Conservation (phyloP, 176 grass and related monocot genomes). For the Aegilops sharonensis region DNA sequence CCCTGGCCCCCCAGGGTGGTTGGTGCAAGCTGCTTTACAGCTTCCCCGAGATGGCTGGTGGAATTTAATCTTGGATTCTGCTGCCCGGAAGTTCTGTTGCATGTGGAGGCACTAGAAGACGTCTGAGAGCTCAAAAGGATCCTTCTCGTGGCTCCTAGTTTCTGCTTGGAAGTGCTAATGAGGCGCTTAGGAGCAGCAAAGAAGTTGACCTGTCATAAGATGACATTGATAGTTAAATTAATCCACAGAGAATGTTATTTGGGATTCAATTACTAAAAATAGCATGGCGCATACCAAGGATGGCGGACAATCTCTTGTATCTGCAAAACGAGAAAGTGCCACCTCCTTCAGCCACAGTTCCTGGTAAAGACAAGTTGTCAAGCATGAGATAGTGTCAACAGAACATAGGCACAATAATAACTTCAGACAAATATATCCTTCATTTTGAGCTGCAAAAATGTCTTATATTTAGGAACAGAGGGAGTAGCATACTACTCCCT, state of each 20-base stretch:
- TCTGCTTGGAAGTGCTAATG: slow-evolving; percentile 59
- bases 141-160: slow-evolving; percentile 40
- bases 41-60: slow-evolving; percentile 76
- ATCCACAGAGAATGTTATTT: slow-evolving; percentile 5
- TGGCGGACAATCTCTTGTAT: slow-evolving; percentile 77
- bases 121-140: slow-evolving; percentile 41
- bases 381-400: slow-evolving; percentile 52
- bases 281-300: slow-evolving; percentile 65
- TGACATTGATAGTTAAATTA: slow-evolving; percentile 14
- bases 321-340: slow-evolving; percentile 66
- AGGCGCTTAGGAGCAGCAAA: slow-evolving; percentile 79
- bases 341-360: slow-evolving; percentile 93
- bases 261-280: slow-evolving; percentile 31
- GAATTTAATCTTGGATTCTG: slow-evolving; percentile 58
- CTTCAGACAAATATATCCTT: neutral
- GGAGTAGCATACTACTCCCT: too few species aligned
- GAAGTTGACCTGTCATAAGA: slow-evolving; percentile 62
- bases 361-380: slow-evolving; percentile 53
- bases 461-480: too few species aligned
- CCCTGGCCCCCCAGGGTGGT: slow-evolving; percentile 50
- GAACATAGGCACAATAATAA: neutral
- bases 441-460: too few species aligned
- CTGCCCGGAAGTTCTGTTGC: slow-evolving; percentile 38
- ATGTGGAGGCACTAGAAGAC: slow-evolving; percentile 43
- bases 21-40: slow-evolving; percentile 92